Percentiles rank a stretch among this genome's conserved stretches.
These are phyloP conservation scores for Beauveria caledonica DNA, from an alignment of 2,329 filamentous ascomycete genomes.

Conservation along the genomic window DNA sequence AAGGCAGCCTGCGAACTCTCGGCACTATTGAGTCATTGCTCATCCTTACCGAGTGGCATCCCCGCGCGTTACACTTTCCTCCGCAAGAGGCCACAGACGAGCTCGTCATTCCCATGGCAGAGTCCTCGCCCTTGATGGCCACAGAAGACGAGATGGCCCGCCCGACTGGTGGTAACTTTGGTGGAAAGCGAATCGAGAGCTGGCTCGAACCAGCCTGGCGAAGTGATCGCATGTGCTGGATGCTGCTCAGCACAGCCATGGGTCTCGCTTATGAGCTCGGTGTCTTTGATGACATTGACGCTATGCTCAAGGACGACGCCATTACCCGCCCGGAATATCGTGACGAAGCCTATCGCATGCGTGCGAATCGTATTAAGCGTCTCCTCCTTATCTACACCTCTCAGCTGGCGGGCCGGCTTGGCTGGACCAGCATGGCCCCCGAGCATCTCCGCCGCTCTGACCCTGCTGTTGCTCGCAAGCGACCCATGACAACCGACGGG, in stretches of 20 bases:
- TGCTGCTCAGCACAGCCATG: slow-evolving; percentile 86
- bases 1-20: slow-evolving; percentile 76
- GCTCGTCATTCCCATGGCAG: slow-evolving; percentile 54
- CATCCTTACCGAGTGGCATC: slow-evolving; percentile 95
- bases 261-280: slow-evolving; percentile 88
- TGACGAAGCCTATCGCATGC: slow-evolving; percentile 67
- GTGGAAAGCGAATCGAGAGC: slow-evolving; percentile 80
- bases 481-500: slow-evolving; percentile 44
- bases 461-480: slow-evolving; percentile 43
- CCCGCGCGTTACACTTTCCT: slow-evolving; percentile 87
- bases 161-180: slow-evolving; percentile 47
- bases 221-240: slow-evolving; percentile 95
- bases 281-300: slow-evolving; percentile 85
- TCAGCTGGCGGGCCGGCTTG: slow-evolving; percentile 85
- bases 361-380: slow-evolving; percentile 74
- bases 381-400: slow-evolving; percentile 85
- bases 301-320: slow-evolving; percentile 50
- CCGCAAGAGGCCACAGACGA: slow-evolving; percentile 68
- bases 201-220: slow-evolving; percentile 97
- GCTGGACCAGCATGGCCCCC: slow-evolving; percentile 90
- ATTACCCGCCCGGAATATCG: slow-evolving; percentile 59
- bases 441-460: slow-evolving; percentile 52
- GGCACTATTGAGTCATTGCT: slow-evolving; percentile 92
- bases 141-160: slow-evolving; percentile 25
- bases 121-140: slow-evolving; percentile 36